Percentiles rank a stretch among this genome's conserved stretches.
Conservation (phyloP, 306 rosid genomes). For the Trifolium dubium region DNA sequence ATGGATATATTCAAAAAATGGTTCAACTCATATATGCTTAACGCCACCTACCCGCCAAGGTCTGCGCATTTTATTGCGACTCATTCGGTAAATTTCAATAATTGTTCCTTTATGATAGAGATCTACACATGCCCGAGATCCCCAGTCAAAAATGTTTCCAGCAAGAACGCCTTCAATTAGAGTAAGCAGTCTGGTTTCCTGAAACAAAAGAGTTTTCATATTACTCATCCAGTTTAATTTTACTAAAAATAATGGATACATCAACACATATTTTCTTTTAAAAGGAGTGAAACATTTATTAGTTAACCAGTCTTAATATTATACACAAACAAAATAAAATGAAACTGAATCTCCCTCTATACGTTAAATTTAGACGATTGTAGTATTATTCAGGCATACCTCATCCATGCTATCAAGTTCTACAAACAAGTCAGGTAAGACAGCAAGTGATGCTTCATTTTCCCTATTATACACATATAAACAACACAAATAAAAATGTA, state of each 20-base stretch:
- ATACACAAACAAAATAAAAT: background rate
- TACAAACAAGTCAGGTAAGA: conserved; percentile 83
- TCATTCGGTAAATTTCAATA: conserved; percentile 97
- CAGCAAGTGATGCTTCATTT: conserved; percentile 99
- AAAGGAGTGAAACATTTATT: background rate
- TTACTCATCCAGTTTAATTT: conserved; percentile 14
- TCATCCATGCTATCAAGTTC: conserved; percentile 93
- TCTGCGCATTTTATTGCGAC: conserved; percentile 96
- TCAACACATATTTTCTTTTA: conserved; percentile 4
- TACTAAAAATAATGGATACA: conserved; percentile 18
- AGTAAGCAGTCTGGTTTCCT: conserved; percentile 87
- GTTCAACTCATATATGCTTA: background rate
- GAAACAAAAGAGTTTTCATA: conserved; percentile 44
- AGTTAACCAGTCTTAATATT: conserved; percentile 7
- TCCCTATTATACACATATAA: conserved; percentile 61
- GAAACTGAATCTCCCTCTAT: conserved; percentile 29
- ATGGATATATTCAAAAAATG: conserved; percentile 28
- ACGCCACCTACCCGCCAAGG: conserved; percentile 82
- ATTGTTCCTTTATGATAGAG: conserved; percentile 98
- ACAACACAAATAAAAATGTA: conserved; percentile 1
- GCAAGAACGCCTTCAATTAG: conserved; percentile 98
- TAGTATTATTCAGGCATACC: conserved; percentile 54
- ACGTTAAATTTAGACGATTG: conserved; percentile 25
- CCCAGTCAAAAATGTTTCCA: conserved; percentile 99
- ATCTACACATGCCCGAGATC: conserved; percentile 97